These are phyloP conservation scores for Irpex lacteus DNA, from an alignment of 1,284 basidiomycete genomes.

Conservation along the genomic window DNA sequence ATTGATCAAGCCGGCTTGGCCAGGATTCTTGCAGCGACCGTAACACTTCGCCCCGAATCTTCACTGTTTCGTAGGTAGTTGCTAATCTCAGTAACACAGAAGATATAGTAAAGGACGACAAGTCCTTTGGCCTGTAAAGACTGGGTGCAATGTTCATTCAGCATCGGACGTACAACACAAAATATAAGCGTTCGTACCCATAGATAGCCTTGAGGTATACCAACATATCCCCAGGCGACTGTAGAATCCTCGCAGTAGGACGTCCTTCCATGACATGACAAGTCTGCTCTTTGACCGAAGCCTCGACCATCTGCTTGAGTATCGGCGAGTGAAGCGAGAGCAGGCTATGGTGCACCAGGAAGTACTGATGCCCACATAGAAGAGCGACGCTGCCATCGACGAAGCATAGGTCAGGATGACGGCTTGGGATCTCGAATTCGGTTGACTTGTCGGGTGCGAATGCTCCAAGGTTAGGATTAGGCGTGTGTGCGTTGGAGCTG, in stretches of 20 bases:
- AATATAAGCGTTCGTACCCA: conserved; percentile 9
- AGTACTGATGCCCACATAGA: conserved; percentile 52
- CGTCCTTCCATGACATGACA: conserved; percentile 45
- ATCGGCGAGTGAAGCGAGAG: conserved; percentile 57
- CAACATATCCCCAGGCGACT: conserved; percentile 49
- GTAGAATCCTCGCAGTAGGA: conserved; percentile 48
- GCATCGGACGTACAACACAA: not conserved
- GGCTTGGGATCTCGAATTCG: conserved; percentile 26
- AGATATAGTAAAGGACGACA: conserved; percentile 45
- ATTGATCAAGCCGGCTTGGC: conserved; percentile 55
- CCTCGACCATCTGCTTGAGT: conserved; percentile 13
- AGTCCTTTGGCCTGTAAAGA: conserved; percentile 33
- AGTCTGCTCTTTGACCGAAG: not conserved
- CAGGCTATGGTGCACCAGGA: conserved; percentile 66
- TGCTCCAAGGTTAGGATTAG: conserved; percentile 9
- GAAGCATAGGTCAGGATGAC: conserved; percentile 59
- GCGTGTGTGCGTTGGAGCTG: conserved; percentile 47
- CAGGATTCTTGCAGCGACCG: conserved; percentile 48
- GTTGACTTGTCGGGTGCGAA: conserved; percentile 1
- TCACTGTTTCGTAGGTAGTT: conserved; percentile 57
- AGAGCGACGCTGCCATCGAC: conserved; percentile 65
- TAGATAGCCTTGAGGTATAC: conserved; percentile 59
- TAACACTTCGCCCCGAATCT: conserved; percentile 53
- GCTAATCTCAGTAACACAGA: conserved; percentile 58
- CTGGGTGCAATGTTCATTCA: not conserved